Percentiles rank a stretch among this genome's conserved stretches.
phyloP scores from a whole-genome alignment of 2,329 filamentous ascomycete species.

The Fusarium sulawesiense region DNA sequence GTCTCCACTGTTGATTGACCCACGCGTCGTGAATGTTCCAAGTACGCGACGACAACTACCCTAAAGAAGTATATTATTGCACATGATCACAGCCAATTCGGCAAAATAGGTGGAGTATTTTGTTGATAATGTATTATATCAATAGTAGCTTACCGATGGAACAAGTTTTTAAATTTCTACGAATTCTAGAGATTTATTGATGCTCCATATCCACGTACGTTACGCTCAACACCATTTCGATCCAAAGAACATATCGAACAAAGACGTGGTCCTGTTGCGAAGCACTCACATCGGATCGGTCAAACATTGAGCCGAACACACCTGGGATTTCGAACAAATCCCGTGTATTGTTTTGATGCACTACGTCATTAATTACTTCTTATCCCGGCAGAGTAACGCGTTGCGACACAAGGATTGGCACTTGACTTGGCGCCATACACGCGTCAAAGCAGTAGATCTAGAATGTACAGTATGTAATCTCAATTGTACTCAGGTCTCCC shows the following conservation, averaged over 20 bases:
- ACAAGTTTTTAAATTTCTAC: too few relatives aligned
- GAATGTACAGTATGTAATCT: not conserved
- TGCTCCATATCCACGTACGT: accelerated
- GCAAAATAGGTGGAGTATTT: accelerated
- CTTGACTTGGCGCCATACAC: not conserved
- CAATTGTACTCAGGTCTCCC: accelerated
- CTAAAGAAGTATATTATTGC: not conserved
- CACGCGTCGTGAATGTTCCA: not conserved
- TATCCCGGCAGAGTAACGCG: not conserved
- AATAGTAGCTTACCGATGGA: too few relatives aligned
- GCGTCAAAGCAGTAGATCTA: accelerated
- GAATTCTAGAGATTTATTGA: accelerated
- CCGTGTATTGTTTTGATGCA: not conserved
- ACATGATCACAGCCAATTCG: not conserved
- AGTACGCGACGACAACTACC: not conserved
- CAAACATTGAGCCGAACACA: not conserved
- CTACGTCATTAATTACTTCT: accelerated
- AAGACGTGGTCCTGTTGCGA: accelerated
- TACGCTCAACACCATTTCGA: accelerated
- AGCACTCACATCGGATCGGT: accelerated
- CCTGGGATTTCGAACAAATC: not conserved
- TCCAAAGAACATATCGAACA: accelerated
- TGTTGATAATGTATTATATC: accelerated
- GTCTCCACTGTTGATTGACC: not conserved
- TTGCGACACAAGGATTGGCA: not conserved